A percentile compares a stretch with the other conserved stretches of the same genome.
phyloP scores from a whole-genome alignment of 495 filamentous ascomycete genomes.

The Recurvomyces mirabilis region DNA sequence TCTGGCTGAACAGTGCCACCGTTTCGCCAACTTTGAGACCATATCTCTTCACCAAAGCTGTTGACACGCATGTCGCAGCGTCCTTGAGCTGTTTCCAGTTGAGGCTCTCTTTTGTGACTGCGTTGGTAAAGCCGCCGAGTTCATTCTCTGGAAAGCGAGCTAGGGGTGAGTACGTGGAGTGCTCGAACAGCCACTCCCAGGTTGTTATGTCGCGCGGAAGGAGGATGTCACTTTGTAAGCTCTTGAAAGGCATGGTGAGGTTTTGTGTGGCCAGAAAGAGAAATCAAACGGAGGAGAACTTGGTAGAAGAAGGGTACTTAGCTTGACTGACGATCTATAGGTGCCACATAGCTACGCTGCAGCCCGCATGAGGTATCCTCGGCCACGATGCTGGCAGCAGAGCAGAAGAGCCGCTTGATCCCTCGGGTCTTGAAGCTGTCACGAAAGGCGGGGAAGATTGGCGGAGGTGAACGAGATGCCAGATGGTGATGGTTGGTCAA shows the following conservation, averaged over 20 bases:
- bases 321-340: too few species aligned
- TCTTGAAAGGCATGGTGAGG: conserved; percentile 36
- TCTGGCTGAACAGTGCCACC: conserved; percentile 45
- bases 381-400: too few species aligned
- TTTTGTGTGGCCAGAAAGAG: too few species aligned
- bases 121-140: conserved; percentile 44
- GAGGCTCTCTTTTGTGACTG: conserved; percentile 43
- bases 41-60: conserved; percentile 42
- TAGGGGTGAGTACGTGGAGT: conserved; percentile 36
- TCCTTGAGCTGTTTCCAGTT: conserved; percentile 41
- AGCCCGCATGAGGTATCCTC: too few species aligned
- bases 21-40: conserved; percentile 39
- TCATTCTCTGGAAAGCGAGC: conserved; percentile 24
- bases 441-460: too few species aligned
- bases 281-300: too few species aligned
- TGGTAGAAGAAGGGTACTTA: too few species aligned
- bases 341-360: too few species aligned
- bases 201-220: conserved; percentile 40
- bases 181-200: conserved; percentile 53
- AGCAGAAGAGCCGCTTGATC: too few species aligned
- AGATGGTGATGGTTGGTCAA: too few species aligned
- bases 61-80: conserved; percentile 43
- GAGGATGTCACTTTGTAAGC: conserved; percentile 30
- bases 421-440: too few species aligned
- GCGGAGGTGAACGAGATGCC: too few species aligned